Evolutionary conservation across 2,329 filamentous ascomycete genomes (phyloP), one percentile per base, ranked within the genome.

Genomic region (Colletotrichum spinosum): DNA sequence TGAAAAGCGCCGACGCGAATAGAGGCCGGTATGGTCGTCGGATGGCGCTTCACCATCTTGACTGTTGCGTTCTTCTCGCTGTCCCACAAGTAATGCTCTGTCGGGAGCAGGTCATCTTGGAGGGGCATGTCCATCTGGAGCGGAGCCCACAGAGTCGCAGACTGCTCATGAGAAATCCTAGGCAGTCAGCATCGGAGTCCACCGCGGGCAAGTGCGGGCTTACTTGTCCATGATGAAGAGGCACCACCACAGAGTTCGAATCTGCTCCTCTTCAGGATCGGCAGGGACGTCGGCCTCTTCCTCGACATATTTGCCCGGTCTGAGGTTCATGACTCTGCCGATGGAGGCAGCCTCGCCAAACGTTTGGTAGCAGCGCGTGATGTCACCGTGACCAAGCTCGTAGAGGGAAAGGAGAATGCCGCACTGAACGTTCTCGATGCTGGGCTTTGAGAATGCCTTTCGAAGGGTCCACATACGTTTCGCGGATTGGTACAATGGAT

Each of bases 161-260:
- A 72, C 61, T 78, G 75, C 46, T 75, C 72, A 45, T 77, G 76
- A 37, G 75, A 69, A 41, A 77, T 71, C 41, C 72, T 73, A 13
- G n/a, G n/a, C 4, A 15, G 55, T 68, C 39, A 67, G 67, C 48
- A 38, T 9, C 25, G 10, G 6, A n/a, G 9, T 8, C 9, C 2
- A 41, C 50, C 17, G 42, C 33, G n/a, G 17, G 25, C 15, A 33
- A 12, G 34, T 33, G 25, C 10, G 9, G n/a, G 39, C 11, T 73
- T 69, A 79, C 78, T 81, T 78, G 63, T 82, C 80, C 37, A 82
- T 71, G 15, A 82, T 79, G 63, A 82, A 78, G 46, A 82, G 71
- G 2, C 75, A 77, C 80, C 80, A 82, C 74, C 81, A 82, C 37
- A 81, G 69, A 46, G 77, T 75, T 50, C 79, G 74, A 6, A 73